Evolutionary conservation across 2,329 filamentous ascomycete species (phyloP), one percentile per base, ranked within the genome.

Genomic region (Cladobotryum mycophilum): DNA sequence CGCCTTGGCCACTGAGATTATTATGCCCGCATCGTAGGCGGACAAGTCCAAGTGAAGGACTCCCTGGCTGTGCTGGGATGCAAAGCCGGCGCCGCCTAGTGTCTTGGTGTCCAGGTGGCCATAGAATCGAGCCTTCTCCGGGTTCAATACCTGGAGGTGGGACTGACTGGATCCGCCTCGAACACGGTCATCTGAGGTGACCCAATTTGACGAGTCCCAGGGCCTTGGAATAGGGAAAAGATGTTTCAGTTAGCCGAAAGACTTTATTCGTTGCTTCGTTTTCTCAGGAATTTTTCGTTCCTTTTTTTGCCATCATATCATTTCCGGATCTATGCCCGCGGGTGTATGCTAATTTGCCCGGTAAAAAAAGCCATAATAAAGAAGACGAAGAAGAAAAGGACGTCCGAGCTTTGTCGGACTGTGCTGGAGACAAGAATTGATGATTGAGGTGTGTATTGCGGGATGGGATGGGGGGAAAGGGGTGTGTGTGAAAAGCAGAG

Each of bases 1-100:
- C 15, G 74, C 71, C 42, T 72, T 65, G 38, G 52, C 59, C 17
- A 87, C 62, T 37, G 72, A 62, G 4, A 89, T 57, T 55, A 75
- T 65, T 20, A 89, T 67, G 3, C 86, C 86, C 42, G 80, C 75
- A 41, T 81, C 75, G 58, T 83, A 86, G 11, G 58, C 61, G 1
- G 76, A 78, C 7, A 93, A 68, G 59, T 93, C 78, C 78, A 85
- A 86, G 20, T 69, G 68, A 13, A 75, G 67, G 37, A 76, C 69
- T 7, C 82, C 79, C 37, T 74, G 76, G 4, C 85, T 89, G 43
- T 85, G 79, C 64, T 92, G 89, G 4, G 84, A 88, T 9, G 88
- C 88, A 63, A 95, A 93, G 5, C 89, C 89, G 1, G 89, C 88
- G 30, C 87, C 88, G 22, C 88, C 88, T 0, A 93, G 80, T 0